These are phyloP conservation scores for Erysimum cheiranthoides DNA, from an alignment of 345 rosid genomes.

Conservation along the genomic window DNA sequence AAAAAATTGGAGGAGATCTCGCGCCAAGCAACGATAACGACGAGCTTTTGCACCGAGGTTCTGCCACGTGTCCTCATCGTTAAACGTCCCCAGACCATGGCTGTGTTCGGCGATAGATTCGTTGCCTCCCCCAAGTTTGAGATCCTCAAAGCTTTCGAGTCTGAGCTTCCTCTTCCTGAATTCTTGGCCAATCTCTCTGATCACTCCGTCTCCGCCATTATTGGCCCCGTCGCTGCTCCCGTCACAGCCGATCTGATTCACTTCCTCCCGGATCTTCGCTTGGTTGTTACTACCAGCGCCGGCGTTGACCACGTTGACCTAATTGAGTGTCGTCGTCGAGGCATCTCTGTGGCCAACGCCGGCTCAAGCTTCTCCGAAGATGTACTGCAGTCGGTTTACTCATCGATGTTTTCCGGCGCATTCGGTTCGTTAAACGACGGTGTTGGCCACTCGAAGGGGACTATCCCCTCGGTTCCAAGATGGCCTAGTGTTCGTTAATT, in stretches of 20 bases:
- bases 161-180: constrained; percentile 36
- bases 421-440: constrained; percentile 33
- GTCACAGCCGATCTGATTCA: constrained; percentile 47
- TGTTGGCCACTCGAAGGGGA: constrained; percentile 6
- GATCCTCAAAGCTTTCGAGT: neutral
- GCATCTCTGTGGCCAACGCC: constrained; percentile 51
- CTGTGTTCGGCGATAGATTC: neutral
- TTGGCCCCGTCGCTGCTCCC: constrained; percentile 39
- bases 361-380: constrained; percentile 50
- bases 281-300: constrained; percentile 51
- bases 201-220: constrained; percentile 46
- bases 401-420: constrained; percentile 52
- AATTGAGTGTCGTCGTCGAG: constrained; percentile 51
- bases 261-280: constrained; percentile 43
- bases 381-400: constrained; percentile 52
- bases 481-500: neutral
- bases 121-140: neutral
- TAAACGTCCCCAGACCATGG: neutral
- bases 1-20: no score
- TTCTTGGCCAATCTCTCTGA: constrained; percentile 37
- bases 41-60: neutral
- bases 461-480: constrained; percentile 5
- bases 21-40: neutral
- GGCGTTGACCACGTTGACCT: constrained; percentile 58
- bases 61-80: constrained; percentile 1